phyloP scores from a whole-genome alignment of 768 basidiomycete genomes.

The Lactifluus volemus region DNA sequence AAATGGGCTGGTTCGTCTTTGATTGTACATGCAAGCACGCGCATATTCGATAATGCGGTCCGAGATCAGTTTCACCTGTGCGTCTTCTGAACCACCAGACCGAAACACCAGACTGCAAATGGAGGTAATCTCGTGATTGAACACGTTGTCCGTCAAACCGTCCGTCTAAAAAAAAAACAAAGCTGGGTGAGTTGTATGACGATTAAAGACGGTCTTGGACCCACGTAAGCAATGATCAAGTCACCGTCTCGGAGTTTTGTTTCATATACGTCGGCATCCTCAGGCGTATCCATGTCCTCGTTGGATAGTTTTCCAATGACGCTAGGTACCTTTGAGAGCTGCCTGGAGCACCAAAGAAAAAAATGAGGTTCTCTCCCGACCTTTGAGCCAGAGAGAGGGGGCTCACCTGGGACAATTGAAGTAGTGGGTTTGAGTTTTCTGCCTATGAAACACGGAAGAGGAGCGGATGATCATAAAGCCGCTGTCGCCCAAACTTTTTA shows the following conservation, averaged over 20 bases:
- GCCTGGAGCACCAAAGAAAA: slow-evolving; percentile 20
- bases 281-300: slow-evolving; percentile 31
- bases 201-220: slow-evolving; percentile 12
- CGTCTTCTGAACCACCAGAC: slow-evolving; percentile 36
- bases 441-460: slow-evolving; percentile 48
- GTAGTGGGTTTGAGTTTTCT: slow-evolving; percentile 35
- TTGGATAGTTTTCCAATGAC: slow-evolving; percentile 20
- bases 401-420: slow-evolving; percentile 41
- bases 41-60: slow-evolving; percentile 66
- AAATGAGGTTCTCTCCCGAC: not conserved
- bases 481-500: slow-evolving; percentile 69
- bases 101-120: slow-evolving; percentile 57
- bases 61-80: slow-evolving; percentile 61
- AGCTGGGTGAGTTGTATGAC: not conserved
- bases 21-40: slow-evolving; percentile 58
- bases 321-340: slow-evolving; percentile 30
- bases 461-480: slow-evolving; percentile 66
- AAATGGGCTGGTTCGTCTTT: slow-evolving; percentile 61
- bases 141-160: slow-evolving; percentile 50
- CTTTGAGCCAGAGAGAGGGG: not conserved
- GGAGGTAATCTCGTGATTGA: slow-evolving; percentile 56
- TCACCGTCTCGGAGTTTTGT: slow-evolving; percentile 45
- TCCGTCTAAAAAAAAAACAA: slow-evolving; percentile 34
- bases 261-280: slow-evolving; percentile 37
- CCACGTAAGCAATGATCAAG: slow-evolving; percentile 41